A percentile compares a stretch with the other conserved stretches of the same genome.
Conservation (phyloP, 495 filamentous ascomycete species). For the Neurospora sp. region DNA sequence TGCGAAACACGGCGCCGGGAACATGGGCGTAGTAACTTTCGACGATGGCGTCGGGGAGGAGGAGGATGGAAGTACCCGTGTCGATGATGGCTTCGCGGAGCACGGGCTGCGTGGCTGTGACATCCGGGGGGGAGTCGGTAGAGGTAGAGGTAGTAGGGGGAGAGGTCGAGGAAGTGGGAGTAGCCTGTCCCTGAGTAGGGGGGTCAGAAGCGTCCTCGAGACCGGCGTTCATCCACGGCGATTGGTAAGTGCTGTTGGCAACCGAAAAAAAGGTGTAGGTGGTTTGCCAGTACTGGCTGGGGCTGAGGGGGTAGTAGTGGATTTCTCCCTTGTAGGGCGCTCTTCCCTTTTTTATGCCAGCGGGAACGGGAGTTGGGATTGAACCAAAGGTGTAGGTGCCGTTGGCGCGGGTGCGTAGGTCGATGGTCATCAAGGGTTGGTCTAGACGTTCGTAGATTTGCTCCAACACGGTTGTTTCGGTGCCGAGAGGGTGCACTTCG, state of each 20-base stretch:
- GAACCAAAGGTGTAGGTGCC: conserved; percentile 71
- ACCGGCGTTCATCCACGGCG: conserved; percentile 11
- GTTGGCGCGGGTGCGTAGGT: conserved; percentile 53
- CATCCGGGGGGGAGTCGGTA: not conserved
- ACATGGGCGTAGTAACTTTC: conserved; percentile 56
- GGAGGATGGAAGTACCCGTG: conserved; percentile 63
- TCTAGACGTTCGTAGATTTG: conserved; percentile 43
- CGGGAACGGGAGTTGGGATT: conserved; percentile 24
- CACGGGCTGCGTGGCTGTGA: not conserved
- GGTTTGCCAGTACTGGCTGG: conserved; percentile 56
- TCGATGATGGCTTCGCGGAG: conserved; percentile 50
- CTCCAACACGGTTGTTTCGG: conserved; percentile 57
- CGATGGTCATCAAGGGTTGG: conserved; percentile 54
- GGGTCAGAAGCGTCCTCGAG: not conserved
- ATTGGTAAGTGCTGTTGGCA: conserved; percentile 30
- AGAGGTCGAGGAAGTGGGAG: not conserved
- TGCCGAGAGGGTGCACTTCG: conserved; percentile 30
- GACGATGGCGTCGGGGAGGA: conserved; percentile 52
- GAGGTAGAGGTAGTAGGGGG: not conserved
- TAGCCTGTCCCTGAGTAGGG: not conserved
- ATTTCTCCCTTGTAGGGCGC: conserved; percentile 40
- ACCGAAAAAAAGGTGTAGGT: conserved; percentile 47
- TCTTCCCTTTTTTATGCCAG: conserved; percentile 15
- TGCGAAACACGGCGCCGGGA: conserved; percentile 48
- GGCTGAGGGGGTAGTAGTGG: conserved; percentile 52